Evolutionary conservation across 371 early-diverging fungal species (phyloP), one percentile per base, ranked within the genome.

Genomic region (Synchytrium microbalum): DNA sequence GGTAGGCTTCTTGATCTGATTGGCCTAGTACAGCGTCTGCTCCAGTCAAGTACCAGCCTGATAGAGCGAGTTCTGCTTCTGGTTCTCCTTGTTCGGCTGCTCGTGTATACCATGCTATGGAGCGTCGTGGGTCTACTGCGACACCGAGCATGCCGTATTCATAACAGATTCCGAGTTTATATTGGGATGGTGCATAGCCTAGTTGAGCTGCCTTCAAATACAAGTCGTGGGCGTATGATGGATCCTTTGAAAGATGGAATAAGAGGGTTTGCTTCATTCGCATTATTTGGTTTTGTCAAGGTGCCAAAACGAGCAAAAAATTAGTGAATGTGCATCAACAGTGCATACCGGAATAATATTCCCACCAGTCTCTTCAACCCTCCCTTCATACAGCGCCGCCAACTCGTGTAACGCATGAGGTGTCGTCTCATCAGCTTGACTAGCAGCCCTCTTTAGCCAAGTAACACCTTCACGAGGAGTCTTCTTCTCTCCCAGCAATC

Each of bases 1-100:
- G 71, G 75, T 89, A 96, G 13, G 98, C 96, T 65, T 89, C 84
- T n/a, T 84, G 80, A 69, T 97, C 96, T 55, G 85, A 84, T 53
- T 90, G 91, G 25, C 79, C 78, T 26, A 93, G 72, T 1, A 85
- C 75, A 46, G 76, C 76, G 19, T 89, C 89, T 3, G 86, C 86
- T 24, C 97, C 98, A 0, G 92, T 90, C n/a, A 98, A 73, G 68
- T 95, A 96, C 96, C 96, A 97, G 1, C 93, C 92, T 24, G 92
- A 87, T 29, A 98, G 77, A 1, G 93, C 93, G 73, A 96, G 86
- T 75, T 93, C 89, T 25, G 96, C 92, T 57, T 95, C 92, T 2
- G 90, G 86, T 64, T 96, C 86, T 30, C 88, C 90, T 58, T 89
- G 88, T 58, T 90, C 84, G 1, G 96, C 94, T 0, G 98, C 96